Base-by-base conservation (phyloP, 768 basidiomycete genomes). In the Lyophyllum semitale region DNA sequence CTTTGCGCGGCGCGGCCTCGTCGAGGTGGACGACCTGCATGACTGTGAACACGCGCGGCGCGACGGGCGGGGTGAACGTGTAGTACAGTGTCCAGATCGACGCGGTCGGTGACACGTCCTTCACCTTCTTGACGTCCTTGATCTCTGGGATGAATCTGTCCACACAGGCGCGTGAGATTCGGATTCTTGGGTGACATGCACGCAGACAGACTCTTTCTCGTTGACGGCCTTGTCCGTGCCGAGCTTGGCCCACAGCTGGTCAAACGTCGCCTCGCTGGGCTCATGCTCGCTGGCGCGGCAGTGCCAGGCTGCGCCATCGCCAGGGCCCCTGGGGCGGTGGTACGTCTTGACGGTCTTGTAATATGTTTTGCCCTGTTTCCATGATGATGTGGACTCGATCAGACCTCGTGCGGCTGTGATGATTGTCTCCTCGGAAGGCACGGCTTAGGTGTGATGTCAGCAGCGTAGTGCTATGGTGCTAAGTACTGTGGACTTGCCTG, bases 31-130 rank as follows among this genome's bases (percentile, higher is more conserved):
- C 73, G n/a, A 86, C 79, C 64, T 90, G 88, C 35, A 91, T 68
- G 32, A 85, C 87, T 1, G 89, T 91, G 69, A 91, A 93, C 20
- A 88, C 80, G 13, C 90, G 84, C 9, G 89, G 84, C 3, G 88
- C 85, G 18, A 91, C 69, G 2, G 89, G 84, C 6, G 87, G 82
- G 0, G 82, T 74, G 69, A 91, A 89, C 2, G 79, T 86, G 69
- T 93, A 93, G 67, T 84, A 82, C 56, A 88, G 58, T 0, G 86
- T 80, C 89, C 88, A 91, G 57, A 91, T 83, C 2, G 77, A 73
- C 47, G 86, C 81, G 2, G 79, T 85, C 11, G 81, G 74, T 0
- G 88, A 89, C 40, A 91, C 66, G 23, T 78, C 77, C 67, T 85
- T 84, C 59, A 92, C 72, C 59, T 80, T 74, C 3, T 78, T 78